phyloP scores from a whole-genome alignment of 352 stramenopile species.

The Globisporangium heterothallicum region DNA sequence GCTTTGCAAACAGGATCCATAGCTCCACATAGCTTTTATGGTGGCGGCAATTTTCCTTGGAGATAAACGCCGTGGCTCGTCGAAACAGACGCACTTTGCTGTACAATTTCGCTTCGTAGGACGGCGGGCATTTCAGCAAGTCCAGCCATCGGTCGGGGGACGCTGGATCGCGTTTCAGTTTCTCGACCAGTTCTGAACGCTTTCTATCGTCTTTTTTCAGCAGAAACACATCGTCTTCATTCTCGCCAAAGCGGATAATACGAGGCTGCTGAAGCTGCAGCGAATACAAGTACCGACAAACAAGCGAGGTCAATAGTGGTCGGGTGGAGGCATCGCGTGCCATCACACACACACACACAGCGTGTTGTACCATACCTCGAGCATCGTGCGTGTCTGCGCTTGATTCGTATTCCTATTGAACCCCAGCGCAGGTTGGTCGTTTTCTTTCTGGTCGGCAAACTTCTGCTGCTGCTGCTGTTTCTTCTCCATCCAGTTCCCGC shows the following conservation, averaged over 20 bases:
- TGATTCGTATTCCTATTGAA: constrained; percentile 11
- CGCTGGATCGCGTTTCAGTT: constrained; percentile 39
- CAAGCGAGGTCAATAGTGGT: background rate
- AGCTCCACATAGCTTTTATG: constrained; percentile 46
- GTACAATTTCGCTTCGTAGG: constrained; percentile 34
- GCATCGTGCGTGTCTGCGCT: constrained; percentile 8
- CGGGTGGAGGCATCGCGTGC: background rate
- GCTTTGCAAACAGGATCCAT: constrained; percentile 50
- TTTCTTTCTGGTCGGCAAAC: constrained; percentile 34
- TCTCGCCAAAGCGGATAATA: constrained; percentile 55
- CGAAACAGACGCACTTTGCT: constrained; percentile 35
- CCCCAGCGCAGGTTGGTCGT: constrained; percentile 23
- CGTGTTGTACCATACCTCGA: constrained; percentile 6
- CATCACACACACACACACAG: background rate
- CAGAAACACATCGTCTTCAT: constrained; percentile 54
- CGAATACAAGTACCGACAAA: background rate
- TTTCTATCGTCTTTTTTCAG: constrained; percentile 38
- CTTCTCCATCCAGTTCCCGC: constrained; percentile 7
- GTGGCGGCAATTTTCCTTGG: constrained; percentile 22
- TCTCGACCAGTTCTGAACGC: constrained; percentile 38
- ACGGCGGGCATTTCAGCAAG: constrained; percentile 41
- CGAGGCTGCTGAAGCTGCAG: constrained; percentile 17
- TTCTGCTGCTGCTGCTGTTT: constrained; percentile 1
- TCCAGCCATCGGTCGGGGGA: constrained; percentile 46
- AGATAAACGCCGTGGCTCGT: constrained; percentile 36